Evolutionary conservation across 2,329 filamentous ascomycete species (phyloP), one percentile per base, ranked within the genome.

Genomic region (Beauveria sp.): DNA sequence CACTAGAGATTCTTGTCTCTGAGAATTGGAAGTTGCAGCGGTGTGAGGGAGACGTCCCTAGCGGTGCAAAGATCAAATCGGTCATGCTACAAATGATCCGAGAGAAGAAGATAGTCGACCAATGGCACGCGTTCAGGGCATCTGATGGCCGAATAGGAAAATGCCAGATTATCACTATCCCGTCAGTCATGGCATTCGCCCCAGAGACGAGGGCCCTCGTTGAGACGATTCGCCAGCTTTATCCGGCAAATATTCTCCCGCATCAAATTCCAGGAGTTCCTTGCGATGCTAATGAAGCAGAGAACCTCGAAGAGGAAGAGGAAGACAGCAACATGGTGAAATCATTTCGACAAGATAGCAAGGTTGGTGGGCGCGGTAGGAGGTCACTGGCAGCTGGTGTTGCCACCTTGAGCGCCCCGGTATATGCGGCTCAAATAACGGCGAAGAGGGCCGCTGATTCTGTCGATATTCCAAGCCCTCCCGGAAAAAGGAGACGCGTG

Each of bases 341-440:
- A 66, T 64, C 66, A 57, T 61, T 63, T n/a, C 68, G 70, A n/a
- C 63, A 70, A 24, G 52, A 57, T 9, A 57, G 14, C 10, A 61
- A 57, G 24, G 38, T 28, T 16, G 60, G 60, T 20, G 60, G 60
- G 6, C 45, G 60, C 18, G 60, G 74, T 51, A 71, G 76, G 58
- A 71, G 76, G 60, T 66, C 70, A 65, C 73, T 77, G 53, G 72
- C 73, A 3, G 68, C 74, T 10, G 77, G 79, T 55, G 74, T 83
- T 20, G 79, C 80, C 42, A 73, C 77, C n/a, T 67, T 83, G 30
- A 74, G 77, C 57, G 81, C 81, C 1, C 81, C 81, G 3, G 78
- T 81, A 30, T 83, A 83, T 67, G 73, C 69, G n/a, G 72, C 73
- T 10, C 74, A 75, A 64, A 61, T 70, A 53, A 70, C 73, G 14